These are phyloP conservation scores for Spathaspora sp. DNA, from an alignment of 1,139 yeast genomes.

Conservation along the genomic window DNA sequence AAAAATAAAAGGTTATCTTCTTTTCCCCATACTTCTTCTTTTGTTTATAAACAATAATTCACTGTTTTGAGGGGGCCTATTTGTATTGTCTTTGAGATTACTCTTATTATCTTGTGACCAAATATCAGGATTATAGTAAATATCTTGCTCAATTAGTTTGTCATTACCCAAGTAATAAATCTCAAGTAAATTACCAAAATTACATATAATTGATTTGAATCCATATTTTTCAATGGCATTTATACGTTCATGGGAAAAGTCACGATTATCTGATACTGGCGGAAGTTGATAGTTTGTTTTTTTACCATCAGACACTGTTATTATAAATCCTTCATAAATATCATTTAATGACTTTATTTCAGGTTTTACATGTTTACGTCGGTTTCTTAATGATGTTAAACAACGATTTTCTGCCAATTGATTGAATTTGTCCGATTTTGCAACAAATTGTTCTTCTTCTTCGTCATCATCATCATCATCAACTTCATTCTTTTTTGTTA, in stretches of 20 bases:
- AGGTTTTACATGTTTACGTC: conserved; percentile 3
- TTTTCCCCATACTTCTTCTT: conserved; percentile 34
- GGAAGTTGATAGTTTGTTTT: conserved; percentile 64
- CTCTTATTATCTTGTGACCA: conserved; percentile 38
- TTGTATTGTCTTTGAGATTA: conserved; percentile 7
- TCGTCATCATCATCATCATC: conserved; percentile 17
- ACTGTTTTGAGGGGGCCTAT: conserved; percentile 17
- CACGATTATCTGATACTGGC: conserved; percentile 11
- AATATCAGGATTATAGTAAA: conserved; percentile 34
- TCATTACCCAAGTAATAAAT: conserved; percentile 71
- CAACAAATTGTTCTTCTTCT: conserved; percentile 7
- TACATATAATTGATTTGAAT: conserved; percentile 71
- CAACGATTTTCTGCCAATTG: conserved; percentile 22
- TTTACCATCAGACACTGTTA: conserved; percentile 61
- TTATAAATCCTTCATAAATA: conserved; percentile 78
- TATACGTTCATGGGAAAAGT: conserved; percentile 43
- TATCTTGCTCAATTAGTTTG: conserved; percentile 42
- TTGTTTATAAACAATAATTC: conserved; percentile 52
- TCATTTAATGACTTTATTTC: conserved; percentile 2
- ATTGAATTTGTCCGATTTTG: conserved; percentile 11
- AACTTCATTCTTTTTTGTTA: conserved; percentile 36
- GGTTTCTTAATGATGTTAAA: conserved; percentile 20
- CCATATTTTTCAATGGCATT: conserved; percentile 61
- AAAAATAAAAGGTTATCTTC: conserved; percentile 8
- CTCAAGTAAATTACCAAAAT: conserved; percentile 70